Conservation (phyloP, 2,329 filamentous ascomycete species). For the Trichoderma arundinaceum region DNA sequence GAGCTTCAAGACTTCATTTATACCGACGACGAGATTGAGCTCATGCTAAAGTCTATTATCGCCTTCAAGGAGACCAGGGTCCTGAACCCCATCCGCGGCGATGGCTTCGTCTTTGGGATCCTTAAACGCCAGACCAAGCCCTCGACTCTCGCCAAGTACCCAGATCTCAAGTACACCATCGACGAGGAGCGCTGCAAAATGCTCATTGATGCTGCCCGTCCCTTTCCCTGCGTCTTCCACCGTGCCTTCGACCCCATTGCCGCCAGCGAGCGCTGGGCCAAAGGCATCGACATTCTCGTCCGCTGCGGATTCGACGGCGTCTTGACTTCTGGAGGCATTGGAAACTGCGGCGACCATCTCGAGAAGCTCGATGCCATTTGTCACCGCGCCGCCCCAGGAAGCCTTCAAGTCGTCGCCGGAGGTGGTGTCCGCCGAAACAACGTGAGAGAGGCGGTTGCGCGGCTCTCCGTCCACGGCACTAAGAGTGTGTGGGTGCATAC, state of each 20-base stretch:
- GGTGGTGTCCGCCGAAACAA: constrained; percentile 57
- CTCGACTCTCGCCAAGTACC: constrained; percentile 23
- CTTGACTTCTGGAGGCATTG: constrained; percentile 59
- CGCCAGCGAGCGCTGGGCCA: constrained; percentile 34
- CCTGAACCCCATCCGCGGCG: constrained; percentile 50
- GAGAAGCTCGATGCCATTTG: constrained; percentile 47
- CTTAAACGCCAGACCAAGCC: constrained; percentile 38
- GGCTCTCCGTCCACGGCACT: constrained; percentile 37
- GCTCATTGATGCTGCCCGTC: constrained; percentile 51
- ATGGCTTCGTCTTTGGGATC: constrained; percentile 64
- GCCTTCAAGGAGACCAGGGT: constrained; percentile 47
- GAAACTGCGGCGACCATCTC: constrained; percentile 49
- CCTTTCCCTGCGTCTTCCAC: constrained; percentile 58
- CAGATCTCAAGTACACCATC: constrained; percentile 39
- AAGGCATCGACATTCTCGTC: constrained; percentile 44
- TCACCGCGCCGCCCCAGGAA: constrained; percentile 36
- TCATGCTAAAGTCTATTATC: constrained; percentile 51
- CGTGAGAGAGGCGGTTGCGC: constrained; percentile 40
- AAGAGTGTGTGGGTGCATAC: constrained; percentile 54
- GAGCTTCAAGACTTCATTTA: constrained; percentile 55
- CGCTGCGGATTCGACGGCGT: constrained; percentile 56
- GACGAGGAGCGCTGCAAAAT: constrained; percentile 48
- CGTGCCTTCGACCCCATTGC: constrained; percentile 61
- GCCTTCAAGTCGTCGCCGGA: constrained; percentile 57
- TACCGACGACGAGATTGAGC: constrained; percentile 48